Evolutionary conservation across 2,329 filamentous ascomycete genomes (phyloP).

Genomic region (Aspergillus sp.): DNA sequence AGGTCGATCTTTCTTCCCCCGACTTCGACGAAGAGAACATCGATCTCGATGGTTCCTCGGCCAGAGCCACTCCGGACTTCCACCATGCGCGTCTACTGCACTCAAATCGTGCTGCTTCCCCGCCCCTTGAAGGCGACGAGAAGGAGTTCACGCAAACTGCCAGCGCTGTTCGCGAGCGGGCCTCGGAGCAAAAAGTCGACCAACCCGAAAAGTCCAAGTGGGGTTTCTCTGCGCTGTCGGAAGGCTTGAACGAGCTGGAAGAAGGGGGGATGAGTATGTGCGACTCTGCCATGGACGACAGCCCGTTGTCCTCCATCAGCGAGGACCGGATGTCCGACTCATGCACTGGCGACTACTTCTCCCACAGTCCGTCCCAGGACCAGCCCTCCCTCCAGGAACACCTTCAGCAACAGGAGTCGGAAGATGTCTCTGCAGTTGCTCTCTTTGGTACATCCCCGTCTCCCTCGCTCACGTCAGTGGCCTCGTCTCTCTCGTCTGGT

Average conservation of each 20-base stretch:
- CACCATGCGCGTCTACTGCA: constrained; percentile 60
- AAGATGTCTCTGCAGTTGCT: constrained; percentile 33
- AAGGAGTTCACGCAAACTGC: constrained; percentile 96
- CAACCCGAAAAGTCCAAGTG: constrained; percentile 25
- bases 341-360: constrained; percentile 36
- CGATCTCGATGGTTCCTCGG: constrained; percentile 53
- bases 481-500: constrained; percentile 41
- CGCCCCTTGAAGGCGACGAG: constrained; percentile 89
- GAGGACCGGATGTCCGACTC: constrained; percentile 28
- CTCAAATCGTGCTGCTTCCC: constrained; percentile 72
- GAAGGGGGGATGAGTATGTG: constrained; percentile 26
- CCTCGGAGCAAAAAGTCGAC: constrained; percentile 36
- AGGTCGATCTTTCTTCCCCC: constrained; percentile 83
- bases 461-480: constrained; percentile 40
- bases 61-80: constrained; percentile 41
- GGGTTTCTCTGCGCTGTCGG: constrained; percentile 35
- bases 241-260: constrained; percentile 42
- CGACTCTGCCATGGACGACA: constrained; percentile 30
- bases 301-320: constrained; percentile 28
- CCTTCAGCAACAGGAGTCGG: constrained; percentile 25
- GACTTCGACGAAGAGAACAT: constrained; percentile 76
- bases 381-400: constrained; percentile 18
- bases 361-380: constrained; percentile 23
- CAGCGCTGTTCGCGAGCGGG: constrained; percentile 68
- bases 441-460: constrained; percentile 43